Conservation (phyloP, 805 yeast genomes). For the Schizosaccharomyces cryophilus region DNA sequence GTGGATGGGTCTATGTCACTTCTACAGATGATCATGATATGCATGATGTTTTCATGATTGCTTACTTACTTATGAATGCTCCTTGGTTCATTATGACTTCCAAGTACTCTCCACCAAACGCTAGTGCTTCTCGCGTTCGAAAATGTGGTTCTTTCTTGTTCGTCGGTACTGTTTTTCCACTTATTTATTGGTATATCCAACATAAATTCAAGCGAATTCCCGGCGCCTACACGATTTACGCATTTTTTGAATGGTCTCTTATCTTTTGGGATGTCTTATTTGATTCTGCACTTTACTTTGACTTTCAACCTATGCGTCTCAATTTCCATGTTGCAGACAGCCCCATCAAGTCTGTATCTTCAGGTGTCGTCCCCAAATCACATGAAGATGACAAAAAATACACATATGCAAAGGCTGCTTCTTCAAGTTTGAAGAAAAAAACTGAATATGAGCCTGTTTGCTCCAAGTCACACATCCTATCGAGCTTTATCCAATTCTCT, state of each 20-base stretch:
- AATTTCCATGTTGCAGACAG: background rate
- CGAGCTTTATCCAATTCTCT: background rate
- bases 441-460: background rate
- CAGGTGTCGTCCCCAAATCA: background rate
- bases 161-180: slow-evolving; percentile 51
- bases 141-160: slow-evolving; percentile 32
- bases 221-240: slow-evolving; percentile 91
- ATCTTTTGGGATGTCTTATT: slow-evolving; percentile 63
- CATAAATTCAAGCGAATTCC: slow-evolving; percentile 69
- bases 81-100: slow-evolving; percentile 69
- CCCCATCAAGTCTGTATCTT: background rate
- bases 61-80: slow-evolving; percentile 63
- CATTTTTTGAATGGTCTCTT: slow-evolving; percentile 83
- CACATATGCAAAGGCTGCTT: background rate
- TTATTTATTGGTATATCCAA: slow-evolving; percentile 70
- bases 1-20: slow-evolving; percentile 96
- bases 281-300: slow-evolving; percentile 44
- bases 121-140: slow-evolving; percentile 23
- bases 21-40: slow-evolving; percentile 91
- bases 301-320: background rate
- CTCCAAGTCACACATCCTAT: background rate
- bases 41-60: slow-evolving; percentile 88
- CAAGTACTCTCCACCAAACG: slow-evolving; percentile 24
- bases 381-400: background rate
- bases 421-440: background rate